A percentile compares a stretch with the other conserved stretches of the same genome.
Evolutionary conservation across 371 early-diverging fungal genomes (phyloP).

Genomic region (Mucor irregularis): DNA sequence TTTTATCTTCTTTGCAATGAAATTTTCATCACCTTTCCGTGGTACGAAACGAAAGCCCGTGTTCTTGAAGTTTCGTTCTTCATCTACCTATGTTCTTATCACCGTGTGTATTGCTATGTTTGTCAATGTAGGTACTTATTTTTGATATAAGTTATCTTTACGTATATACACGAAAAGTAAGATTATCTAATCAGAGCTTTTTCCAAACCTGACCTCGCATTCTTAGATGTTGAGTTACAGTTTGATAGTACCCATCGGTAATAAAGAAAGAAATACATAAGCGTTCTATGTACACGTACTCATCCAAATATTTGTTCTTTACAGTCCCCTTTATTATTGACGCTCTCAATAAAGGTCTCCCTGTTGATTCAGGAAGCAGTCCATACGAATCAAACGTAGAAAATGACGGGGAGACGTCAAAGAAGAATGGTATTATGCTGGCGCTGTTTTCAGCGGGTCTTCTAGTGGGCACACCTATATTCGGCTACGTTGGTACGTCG

Average conservation of each 20-base stretch:
- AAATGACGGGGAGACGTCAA: conserved; percentile 40
- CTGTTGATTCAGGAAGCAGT: neutral
- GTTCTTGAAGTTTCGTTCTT: conserved; percentile 19
- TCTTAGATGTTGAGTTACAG: conserved; percentile 67
- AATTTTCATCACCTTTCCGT: too few relatives aligned
- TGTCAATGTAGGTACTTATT: conserved; percentile 22
- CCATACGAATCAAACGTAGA: neutral
- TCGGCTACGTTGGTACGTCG: conserved; percentile 53
- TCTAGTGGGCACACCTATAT: conserved; percentile 61
- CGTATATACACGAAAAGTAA: too few relatives aligned
- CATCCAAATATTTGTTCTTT: too few relatives aligned
- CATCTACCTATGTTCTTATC: conserved; percentile 25
- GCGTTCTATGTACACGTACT: too few relatives aligned
- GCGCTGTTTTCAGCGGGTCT: conserved; percentile 61
- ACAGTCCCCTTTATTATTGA: conserved; percentile 67
- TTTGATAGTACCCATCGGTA: conserved; percentile 70
- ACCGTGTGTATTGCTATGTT: conserved; percentile 31
- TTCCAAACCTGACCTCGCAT: conserved; percentile 11
- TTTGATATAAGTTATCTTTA: too few relatives aligned
- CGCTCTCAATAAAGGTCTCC: conserved; percentile 25
- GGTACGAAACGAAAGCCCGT: conserved; percentile 12
- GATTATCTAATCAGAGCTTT: too few relatives aligned
- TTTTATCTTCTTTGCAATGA: too few relatives aligned
- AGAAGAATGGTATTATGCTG: conserved; percentile 67
- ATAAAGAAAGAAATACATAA: too few relatives aligned